Conservation (phyloP, 2,329 filamentous ascomycete species). For the Aspergillus arachidicola region DNA sequence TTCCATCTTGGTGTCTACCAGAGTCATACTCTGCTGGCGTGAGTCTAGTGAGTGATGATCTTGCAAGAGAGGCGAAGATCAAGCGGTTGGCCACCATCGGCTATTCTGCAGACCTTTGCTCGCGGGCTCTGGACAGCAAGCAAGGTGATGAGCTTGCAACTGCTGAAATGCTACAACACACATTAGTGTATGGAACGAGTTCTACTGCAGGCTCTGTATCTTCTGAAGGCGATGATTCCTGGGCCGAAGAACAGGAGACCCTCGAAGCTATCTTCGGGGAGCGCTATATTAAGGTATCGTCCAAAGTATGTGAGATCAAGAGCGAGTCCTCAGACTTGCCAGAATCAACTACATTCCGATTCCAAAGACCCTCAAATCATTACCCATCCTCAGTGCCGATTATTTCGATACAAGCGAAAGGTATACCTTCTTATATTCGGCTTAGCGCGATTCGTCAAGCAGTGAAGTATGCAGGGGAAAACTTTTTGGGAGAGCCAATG, state of each 20-base stretch:
- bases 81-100: constrained; percentile 80
- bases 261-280: constrained; percentile 86
- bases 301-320: constrained; percentile 69
- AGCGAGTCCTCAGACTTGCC: constrained; percentile 56
- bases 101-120: constrained; percentile 82
- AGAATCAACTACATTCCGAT: constrained; percentile 59
- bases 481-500: constrained; percentile 82
- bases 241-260: constrained; percentile 83
- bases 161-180: constrained; percentile 76
- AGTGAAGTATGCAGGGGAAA: constrained; percentile 69
- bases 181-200: constrained; percentile 57
- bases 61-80: constrained; percentile 79
- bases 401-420: constrained; percentile 66
- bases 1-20: constrained; percentile 89
- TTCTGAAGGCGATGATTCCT: constrained; percentile 57
- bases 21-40: constrained; percentile 91
- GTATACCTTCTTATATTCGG: constrained; percentile 88
- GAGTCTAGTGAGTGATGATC: constrained; percentile 77
- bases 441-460: constrained; percentile 82
- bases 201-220: constrained; percentile 17
- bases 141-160: constrained; percentile 73
- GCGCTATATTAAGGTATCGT: constrained; percentile 63
- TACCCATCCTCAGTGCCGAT: constrained; percentile 74
- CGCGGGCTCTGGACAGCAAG: constrained; percentile 71
- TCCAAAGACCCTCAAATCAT: constrained; percentile 66